Conservation (phyloP, 352 stramenopile species). For the Lagenidium giganteum region DNA sequence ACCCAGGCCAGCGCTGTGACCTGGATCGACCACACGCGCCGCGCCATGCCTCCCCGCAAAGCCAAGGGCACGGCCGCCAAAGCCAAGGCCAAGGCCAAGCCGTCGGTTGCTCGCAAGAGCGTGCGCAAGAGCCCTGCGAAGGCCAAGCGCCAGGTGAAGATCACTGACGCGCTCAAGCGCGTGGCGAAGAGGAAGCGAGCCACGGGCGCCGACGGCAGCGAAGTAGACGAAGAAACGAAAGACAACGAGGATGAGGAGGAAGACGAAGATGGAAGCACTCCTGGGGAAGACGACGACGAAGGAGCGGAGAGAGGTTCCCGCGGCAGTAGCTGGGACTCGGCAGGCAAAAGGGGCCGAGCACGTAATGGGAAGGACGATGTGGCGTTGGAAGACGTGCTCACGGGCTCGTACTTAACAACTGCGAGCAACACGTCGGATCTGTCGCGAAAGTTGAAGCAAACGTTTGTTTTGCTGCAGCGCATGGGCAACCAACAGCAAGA, state of each 20-base stretch:
- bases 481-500: constrained; percentile 35
- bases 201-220: neutral
- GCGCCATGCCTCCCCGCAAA: no score
- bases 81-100: constrained; percentile 3
- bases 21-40: no score
- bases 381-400: constrained; percentile 1
- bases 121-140: no score
- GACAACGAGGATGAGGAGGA: constrained; percentile 5
- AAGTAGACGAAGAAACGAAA: neutral
- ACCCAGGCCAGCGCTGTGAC: no score
- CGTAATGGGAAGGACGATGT: neutral
- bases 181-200: neutral
- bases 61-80: neutral
- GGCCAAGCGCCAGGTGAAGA: neutral
- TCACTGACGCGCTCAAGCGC: no score
- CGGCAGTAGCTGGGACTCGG: neutral
- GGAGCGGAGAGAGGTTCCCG: neutral
- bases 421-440: constrained; percentile 34
- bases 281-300: neutral
- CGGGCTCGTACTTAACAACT: constrained; percentile 22
- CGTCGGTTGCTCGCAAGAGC: constrained; percentile 1
- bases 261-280: neutral
- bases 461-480: constrained; percentile 38
- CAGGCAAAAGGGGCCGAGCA: neutral
- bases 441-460: constrained; percentile 43